Evolutionary conservation across 2,329 filamentous ascomycete species (phyloP).

Genomic region (Xenoacremonium recifei): DNA sequence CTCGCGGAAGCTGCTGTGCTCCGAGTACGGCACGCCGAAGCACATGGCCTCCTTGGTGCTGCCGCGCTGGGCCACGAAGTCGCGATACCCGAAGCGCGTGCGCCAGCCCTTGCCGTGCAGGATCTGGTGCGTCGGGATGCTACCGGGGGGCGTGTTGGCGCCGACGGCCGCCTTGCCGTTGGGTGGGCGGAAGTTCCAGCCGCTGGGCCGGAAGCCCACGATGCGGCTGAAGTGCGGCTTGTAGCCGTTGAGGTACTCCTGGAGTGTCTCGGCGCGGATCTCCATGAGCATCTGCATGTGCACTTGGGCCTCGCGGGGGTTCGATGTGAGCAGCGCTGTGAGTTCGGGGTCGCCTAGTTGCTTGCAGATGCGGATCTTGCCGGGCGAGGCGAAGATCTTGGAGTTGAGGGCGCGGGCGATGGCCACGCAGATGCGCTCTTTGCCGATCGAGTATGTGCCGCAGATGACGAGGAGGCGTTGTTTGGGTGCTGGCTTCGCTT

Average conservation of each 20-base stretch:
- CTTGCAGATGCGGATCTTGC: constrained; percentile 80
- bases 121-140: constrained; percentile 48
- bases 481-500: constrained; percentile 23
- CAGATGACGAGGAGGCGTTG: constrained; percentile 84
- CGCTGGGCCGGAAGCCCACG: constrained; percentile 87
- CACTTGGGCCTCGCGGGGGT: constrained; percentile 85
- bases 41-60: constrained; percentile 80
- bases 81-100: constrained; percentile 65
- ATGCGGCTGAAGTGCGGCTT: constrained; percentile 81
- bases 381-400: constrained; percentile 84
- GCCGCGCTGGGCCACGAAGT: constrained; percentile 79
- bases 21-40: constrained; percentile 92
- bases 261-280: constrained; percentile 84
- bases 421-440: constrained; percentile 91
- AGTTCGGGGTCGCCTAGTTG: constrained; percentile 87
- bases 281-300: constrained; percentile 98
- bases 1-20: constrained; percentile 94
- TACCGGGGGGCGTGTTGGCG: constrained; percentile 48
- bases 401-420: constrained; percentile 82
- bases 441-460: constrained; percentile 96
- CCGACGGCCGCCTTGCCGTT: constrained; percentile 54
- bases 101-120: constrained; percentile 69
- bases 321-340: constrained; percentile 69
- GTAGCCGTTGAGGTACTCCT: constrained; percentile 81
- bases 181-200: constrained; percentile 86